Conservation (phyloP, 2,329 filamentous ascomycete species). For the Alternaria ventricosa region DNA sequence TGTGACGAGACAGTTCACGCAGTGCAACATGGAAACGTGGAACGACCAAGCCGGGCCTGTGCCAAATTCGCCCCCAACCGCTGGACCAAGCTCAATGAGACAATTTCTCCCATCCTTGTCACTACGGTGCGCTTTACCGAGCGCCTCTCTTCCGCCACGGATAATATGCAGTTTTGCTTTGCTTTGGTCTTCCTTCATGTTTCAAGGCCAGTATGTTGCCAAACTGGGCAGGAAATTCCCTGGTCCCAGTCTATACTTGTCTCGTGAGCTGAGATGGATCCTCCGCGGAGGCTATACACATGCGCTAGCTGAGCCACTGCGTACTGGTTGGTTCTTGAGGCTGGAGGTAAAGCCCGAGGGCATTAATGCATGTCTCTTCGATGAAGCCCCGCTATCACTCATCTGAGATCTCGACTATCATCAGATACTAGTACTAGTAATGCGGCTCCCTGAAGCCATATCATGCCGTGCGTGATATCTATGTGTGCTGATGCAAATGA, state of each 20-base stretch:
- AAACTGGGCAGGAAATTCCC: neutral
- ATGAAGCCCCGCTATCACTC: neutral
- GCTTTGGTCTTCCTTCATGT: conserved; percentile 1
- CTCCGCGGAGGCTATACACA: conserved; percentile 2
- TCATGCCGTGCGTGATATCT: neutral
- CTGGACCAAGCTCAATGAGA: neutral
- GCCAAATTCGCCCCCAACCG: neutral
- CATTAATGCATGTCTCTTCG: neutral
- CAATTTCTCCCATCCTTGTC: neutral
- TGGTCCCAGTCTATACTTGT: neutral
- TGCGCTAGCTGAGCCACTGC: neutral
- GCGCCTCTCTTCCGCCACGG: neutral
- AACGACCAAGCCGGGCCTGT: neutral
- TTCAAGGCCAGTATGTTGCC: neutral
- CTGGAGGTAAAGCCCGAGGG: neutral
- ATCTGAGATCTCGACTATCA: neutral
- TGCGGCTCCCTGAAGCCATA: neutral
- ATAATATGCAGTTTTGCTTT: neutral
- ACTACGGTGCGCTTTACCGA: neutral
- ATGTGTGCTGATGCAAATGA: neutral
- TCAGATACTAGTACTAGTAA: neutral
- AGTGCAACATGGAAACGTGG: neutral
- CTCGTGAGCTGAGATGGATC: neutral
- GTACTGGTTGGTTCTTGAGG: neutral
- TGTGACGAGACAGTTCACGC: neutral